Evolutionary conservation across 2,329 filamentous ascomycete genomes (phyloP).

Genomic region (Botrytis fragariae): DNA sequence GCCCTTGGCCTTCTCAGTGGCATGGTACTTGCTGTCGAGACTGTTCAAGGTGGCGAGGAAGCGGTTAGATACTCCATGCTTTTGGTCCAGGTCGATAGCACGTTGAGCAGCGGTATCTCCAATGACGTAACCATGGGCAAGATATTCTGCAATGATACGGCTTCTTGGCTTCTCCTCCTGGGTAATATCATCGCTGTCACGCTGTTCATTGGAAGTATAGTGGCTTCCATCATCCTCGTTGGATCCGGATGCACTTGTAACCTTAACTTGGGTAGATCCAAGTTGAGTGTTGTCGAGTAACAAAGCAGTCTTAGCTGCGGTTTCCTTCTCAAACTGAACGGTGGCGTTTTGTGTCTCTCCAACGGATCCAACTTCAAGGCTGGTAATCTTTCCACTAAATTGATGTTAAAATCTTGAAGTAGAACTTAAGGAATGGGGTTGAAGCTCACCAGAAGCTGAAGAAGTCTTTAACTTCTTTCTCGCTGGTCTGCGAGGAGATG

Average conservation of each 20-base stretch:
- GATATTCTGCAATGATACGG: conserved; percentile 92
- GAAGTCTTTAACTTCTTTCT: conserved; percentile 93
- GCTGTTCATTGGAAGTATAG: conserved; percentile 53
- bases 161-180: conserved; percentile 97
- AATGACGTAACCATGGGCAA: conserved; percentile 87
- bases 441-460: conserved; percentile 84
- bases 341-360: conserved; percentile 76
- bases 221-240: conserved; percentile 58
- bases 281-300: conserved; percentile 97
- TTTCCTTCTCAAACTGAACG: conserved; percentile 96
- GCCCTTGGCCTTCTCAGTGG: conserved; percentile 78
- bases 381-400: conserved; percentile 82
- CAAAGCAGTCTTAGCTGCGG: conserved; percentile 92
- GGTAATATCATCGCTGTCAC: conserved; percentile 67
- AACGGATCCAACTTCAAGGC: conserved; percentile 68
- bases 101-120: conserved; percentile 69
- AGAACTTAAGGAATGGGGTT: not conserved
- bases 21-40: conserved; percentile 84
- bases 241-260: conserved; percentile 64
- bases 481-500: conserved; percentile 76
- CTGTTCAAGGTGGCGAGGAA: conserved; percentile 75
- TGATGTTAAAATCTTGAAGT: conserved; percentile 25
- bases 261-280: conserved; percentile 77
- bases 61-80: conserved; percentile 78
- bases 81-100: conserved; percentile 83